Conservation (phyloP, 495 filamentous ascomycete genomes). For the Annulohypoxylon nitens region DNA sequence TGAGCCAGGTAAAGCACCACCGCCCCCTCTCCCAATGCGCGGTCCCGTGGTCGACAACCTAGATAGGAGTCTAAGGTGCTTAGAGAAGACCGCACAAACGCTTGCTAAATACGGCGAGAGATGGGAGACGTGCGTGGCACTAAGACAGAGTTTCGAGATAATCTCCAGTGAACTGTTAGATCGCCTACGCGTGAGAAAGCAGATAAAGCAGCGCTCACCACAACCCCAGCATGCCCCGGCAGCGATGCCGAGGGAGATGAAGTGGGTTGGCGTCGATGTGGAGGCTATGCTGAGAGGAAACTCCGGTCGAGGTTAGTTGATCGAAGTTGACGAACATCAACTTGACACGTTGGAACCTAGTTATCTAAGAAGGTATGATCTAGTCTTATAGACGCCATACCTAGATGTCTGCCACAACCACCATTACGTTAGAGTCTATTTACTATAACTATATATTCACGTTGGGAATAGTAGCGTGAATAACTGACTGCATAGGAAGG, state of each 20-base stretch:
- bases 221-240: slow-evolving; percentile 43
- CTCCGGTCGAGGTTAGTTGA: background rate
- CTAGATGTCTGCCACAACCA: background rate
- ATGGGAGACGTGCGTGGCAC: slow-evolving; percentile 62
- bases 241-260: slow-evolving; percentile 51
- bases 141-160: slow-evolving; percentile 60
- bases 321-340: slow-evolving; percentile 30
- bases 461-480: background rate
- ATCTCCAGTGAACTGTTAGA: slow-evolving; percentile 54
- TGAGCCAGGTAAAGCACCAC: slow-evolving; percentile 51
- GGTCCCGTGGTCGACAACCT: slow-evolving; percentile 55
- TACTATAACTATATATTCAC: background rate
- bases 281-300: slow-evolving; percentile 52
- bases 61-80: slow-evolving; percentile 59
- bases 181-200: slow-evolving; percentile 49
- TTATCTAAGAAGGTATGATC: background rate
- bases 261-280: slow-evolving; percentile 57
- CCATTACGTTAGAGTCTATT: background rate
- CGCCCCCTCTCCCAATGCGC: slow-evolving; percentile 54
- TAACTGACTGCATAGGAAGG: slow-evolving; percentile 29
- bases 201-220: slow-evolving; percentile 45
- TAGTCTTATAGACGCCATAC: background rate
- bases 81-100: slow-evolving; percentile 60
- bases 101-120: slow-evolving; percentile 63
- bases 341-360: slow-evolving; percentile 8